Evolutionary conservation across 2,329 filamentous ascomycete genomes (phyloP).

Genomic region (Aspergillus brasiliensis): DNA sequence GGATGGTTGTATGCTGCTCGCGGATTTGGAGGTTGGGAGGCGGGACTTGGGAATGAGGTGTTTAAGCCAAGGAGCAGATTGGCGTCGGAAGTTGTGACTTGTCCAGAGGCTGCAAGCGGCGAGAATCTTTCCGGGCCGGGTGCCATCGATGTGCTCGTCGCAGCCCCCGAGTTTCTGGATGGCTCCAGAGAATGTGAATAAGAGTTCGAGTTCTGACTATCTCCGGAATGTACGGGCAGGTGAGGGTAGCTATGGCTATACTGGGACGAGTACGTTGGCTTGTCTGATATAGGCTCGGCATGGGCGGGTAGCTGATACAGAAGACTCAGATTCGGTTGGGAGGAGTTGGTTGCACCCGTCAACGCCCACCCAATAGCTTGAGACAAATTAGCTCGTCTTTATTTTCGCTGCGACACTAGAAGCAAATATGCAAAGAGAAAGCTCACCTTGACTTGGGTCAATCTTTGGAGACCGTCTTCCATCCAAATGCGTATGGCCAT

Average conservation of each 20-base stretch:
- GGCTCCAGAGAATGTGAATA: constrained; percentile 38
- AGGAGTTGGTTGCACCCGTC: constrained; percentile 84
- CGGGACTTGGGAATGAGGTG: constrained; percentile 43
- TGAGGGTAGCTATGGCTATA: constrained; percentile 33
- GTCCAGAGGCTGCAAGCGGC: constrained; percentile 46
- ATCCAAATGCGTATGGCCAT: constrained; percentile 32
- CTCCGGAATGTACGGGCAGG: constrained; percentile 25
- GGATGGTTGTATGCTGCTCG: constrained; percentile 28
- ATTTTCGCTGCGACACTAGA: background rate
- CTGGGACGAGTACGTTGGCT: constrained; percentile 33
- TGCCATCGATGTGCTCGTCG: constrained; percentile 22
- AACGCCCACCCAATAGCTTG: constrained; percentile 78
- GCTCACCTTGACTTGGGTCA: constrained; percentile 55
- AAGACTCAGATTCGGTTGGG: constrained; percentile 78
- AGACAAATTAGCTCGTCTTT: constrained; percentile 39
- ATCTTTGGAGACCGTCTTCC: constrained; percentile 49
- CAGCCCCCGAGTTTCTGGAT: constrained; percentile 26
- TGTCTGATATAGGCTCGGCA: constrained; percentile 25
- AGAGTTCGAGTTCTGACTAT: constrained; percentile 22
- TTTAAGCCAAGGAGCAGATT: constrained; percentile 54
- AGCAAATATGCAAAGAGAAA: background rate
- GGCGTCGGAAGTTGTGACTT: constrained; percentile 32
- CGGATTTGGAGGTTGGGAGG: constrained; percentile 21
- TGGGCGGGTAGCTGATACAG: constrained; percentile 66
- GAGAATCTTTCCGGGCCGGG: constrained; percentile 30